Evolutionary conservation across 192 early-diverging fungal species (phyloP), one percentile per base, ranked within the genome.

Genomic region (Gonapodya prolifera): DNA sequence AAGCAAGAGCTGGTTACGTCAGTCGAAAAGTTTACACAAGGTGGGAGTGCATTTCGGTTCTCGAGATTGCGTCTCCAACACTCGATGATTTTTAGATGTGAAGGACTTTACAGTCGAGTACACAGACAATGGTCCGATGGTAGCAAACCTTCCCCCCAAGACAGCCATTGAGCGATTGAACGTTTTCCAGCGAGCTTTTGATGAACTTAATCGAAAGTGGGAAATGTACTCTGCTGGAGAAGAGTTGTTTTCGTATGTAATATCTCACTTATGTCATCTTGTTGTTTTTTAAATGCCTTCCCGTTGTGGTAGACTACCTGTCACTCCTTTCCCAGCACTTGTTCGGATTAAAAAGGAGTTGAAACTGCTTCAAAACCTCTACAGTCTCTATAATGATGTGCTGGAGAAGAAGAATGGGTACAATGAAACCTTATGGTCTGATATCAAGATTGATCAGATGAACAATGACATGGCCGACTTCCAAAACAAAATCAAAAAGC

Each of bases 141-240:
- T 86, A 35, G 83, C 82, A 30, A 87, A 78, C 79, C 89, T 90
- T 75, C 81, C 86, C n/a, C 89, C 89, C 2, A 90, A 90, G 77
- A 90, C 89, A 8, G 89, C 89, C 8, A 89, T 82, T 29, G 89
- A 90, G 80, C 81, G 89, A 34, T 76, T 90, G 73, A 90, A 87
- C 70, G 88, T 90, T 0, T 90, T 90, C 80, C 89, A 90, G 79
- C 81, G 89, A 23, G 85, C 83, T 0, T 90, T 90, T 77, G 89
- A 90, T 75, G 89, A 90, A 80, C 81, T 90, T 23, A 90, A 90
- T 70, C 78, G 89, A 33, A 90, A 90, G 78, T 90, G 88, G 87
- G 89, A 90, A 75, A 90, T 86, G 23, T 90, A 90, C 80, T 84
- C 86, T 28, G 89, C 83, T 8, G 89, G 89, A 34, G 89, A 90